phyloP scores from a whole-genome alignment of 371 early-diverging fungal genomes.

The Syncephalis plumigaleata region DNA sequence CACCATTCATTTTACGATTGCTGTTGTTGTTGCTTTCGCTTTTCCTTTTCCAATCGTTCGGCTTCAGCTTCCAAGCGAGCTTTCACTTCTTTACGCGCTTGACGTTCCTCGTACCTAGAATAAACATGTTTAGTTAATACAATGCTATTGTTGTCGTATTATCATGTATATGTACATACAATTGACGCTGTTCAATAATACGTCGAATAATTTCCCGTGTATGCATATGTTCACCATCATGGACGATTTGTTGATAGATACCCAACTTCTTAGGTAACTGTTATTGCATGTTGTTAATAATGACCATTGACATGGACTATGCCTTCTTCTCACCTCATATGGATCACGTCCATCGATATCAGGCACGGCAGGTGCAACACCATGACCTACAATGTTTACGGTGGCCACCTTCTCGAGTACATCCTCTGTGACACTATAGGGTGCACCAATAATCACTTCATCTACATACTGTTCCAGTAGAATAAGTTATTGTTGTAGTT shows the following conservation, averaged over 20 bases:
- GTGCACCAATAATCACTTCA: conserved; percentile 84
- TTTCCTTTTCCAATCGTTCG: conserved; percentile 13
- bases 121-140: conserved; percentile 1
- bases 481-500: neutral
- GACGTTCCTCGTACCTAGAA: conserved; percentile 43
- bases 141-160: neutral
- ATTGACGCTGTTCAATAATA: conserved; percentile 66
- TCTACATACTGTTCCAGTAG: conserved; percentile 52
- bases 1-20: too few species aligned
- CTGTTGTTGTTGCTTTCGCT: too few species aligned
- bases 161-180: conserved; percentile 21
- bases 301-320: conserved; percentile 3
- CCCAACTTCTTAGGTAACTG: conserved; percentile 50
- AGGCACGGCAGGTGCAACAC: conserved; percentile 35
- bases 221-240: conserved; percentile 53
- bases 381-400: conserved; percentile 62
- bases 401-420: conserved; percentile 67
- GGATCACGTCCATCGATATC: conserved; percentile 65
- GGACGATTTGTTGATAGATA: conserved; percentile 57
- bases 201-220: conserved; percentile 73
- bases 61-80: conserved; percentile 43
- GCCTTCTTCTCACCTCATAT: conserved; percentile 31
- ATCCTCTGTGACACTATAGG: conserved; percentile 66
- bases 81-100: conserved; percentile 52
- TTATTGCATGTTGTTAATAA: conserved; percentile 6